Conservation (phyloP, 768 basidiomycete genomes). For the Suillus variegatus region DNA sequence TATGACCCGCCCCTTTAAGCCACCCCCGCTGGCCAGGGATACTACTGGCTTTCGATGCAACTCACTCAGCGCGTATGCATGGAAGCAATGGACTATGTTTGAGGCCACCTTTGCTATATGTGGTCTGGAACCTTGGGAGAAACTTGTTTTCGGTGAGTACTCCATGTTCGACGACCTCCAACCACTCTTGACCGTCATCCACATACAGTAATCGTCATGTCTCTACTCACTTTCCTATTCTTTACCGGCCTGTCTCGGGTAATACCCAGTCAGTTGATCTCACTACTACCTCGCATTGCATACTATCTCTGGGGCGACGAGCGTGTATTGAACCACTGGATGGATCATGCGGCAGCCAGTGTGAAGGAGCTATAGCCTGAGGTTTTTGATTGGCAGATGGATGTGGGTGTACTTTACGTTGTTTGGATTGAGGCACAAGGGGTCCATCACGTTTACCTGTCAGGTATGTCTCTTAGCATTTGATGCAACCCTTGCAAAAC, state of each 20-base stretch:
- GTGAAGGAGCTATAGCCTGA: conserved; percentile 6
- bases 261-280: conserved; percentile 51
- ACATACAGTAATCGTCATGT: conserved; percentile 36
- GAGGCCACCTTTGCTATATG: conserved; percentile 54
- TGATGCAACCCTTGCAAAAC: neutral
- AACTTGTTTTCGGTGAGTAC: conserved; percentile 50
- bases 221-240: conserved; percentile 39
- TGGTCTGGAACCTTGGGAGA: conserved; percentile 66
- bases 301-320: conserved; percentile 58
- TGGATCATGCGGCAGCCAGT: conserved; percentile 9
- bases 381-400: neutral
- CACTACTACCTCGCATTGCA: conserved; percentile 47
- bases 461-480: neutral
- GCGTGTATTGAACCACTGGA: conserved; percentile 16
- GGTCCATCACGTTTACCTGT: neutral
- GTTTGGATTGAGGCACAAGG: neutral
- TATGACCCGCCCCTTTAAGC: neutral
- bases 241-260: conserved; percentile 49
- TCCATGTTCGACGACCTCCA: neutral
- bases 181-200: neutral
- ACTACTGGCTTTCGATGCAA: conserved; percentile 6
- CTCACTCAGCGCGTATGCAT: conserved; percentile 28
- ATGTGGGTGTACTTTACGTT: neutral
- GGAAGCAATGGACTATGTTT: conserved; percentile 51
- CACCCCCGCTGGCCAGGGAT: neutral